A percentile compares a stretch with the other conserved stretches of the same genome.
These are phyloP conservation scores for Penstemon newberryi DNA, from an alignment of 257 asterid species.

Conservation along the genomic window DNA sequence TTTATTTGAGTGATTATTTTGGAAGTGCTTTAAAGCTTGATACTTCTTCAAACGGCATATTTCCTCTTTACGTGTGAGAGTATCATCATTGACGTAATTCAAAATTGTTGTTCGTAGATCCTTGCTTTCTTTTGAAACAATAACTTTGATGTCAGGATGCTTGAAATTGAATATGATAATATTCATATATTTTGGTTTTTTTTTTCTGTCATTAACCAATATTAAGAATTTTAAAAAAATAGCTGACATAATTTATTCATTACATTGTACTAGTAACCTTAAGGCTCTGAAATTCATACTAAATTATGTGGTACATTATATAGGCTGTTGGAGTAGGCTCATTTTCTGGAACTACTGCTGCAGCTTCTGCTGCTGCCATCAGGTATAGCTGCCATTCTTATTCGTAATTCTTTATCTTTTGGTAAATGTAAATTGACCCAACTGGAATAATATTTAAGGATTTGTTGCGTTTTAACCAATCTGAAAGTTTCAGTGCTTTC, in stretches of 20 bases:
- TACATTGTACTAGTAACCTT: conserved; percentile 19
- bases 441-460: not conserved
- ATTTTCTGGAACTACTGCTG: conserved; percentile 87
- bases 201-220: conserved; percentile 18
- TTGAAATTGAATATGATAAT: not conserved
- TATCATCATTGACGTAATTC: conserved; percentile 1
- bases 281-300: conserved; percentile 22
- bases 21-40: not conserved
- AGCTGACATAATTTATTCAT: conserved; percentile 19
- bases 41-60: not conserved
- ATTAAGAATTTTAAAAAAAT: not conserved
- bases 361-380: conserved; percentile 95
- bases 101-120: conserved; percentile 8
- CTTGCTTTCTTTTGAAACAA: conserved; percentile 13
- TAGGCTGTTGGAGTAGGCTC: conserved; percentile 98
- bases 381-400: conserved; percentile 47
- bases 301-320: conserved; percentile 32
- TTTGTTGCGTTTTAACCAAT: conserved; percentile 17
- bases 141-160: not conserved
- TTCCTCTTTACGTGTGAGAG: conserved; percentile 14
- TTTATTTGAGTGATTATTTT: conserved; percentile 5
- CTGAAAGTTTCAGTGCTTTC: conserved; percentile 13
- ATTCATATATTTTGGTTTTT: not conserved
- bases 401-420: conserved; percentile 17
- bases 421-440: not conserved